Evolutionary conservation across 106 monocot genomes (phyloP), one percentile per base, ranked within the genome.

Genomic region (Dioscorea dumetorum): DNA sequence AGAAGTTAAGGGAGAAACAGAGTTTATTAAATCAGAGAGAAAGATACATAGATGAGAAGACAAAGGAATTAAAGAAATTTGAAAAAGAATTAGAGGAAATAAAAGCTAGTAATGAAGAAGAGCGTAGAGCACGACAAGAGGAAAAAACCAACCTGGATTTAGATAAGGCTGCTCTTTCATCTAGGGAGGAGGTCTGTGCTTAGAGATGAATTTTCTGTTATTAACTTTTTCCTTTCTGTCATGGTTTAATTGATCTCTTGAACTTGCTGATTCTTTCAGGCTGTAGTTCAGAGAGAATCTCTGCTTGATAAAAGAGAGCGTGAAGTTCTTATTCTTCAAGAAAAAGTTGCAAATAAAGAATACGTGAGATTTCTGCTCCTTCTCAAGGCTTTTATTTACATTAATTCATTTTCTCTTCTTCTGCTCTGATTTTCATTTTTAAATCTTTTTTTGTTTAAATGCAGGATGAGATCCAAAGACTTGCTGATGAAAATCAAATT

Each of bases 271-370:
- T 60, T 3, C 49, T 72, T 80, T 15, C 81, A 97, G 97, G 82
- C 69, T 77, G 18, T 88, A 22, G 54, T 84, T 31, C 56, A 84
- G 75, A 87, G 74, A 74, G 97, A 92, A 78, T 70, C 73, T 52
- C 62, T 78, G 66, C 77, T 92, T 67, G 86, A 84, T 13, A 88
- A 73, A 57, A 86, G 60, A 59, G 92, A 97, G 59, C 64, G 80
- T 22, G 91, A 97, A 51, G 68, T 97, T 18, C 75, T 89, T 34
- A 67, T 83, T 67, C 77, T 89, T 60, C 88, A 92, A 74, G 89
- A 89, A 70, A 97, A 73, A 33, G 76, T 87, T 70, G 78, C 83
- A 32, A 76, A 70, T 63, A 91, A 82, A 80, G 95, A 95, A 80
- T 74, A 78, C 60, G 88, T 95, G 61, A 72, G 78, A 49, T 62